Evolutionary conservation across 2,329 filamentous ascomycete genomes (phyloP), one percentile per base, ranked within the genome.

Genomic region (Chrysosphaeria jannelii): DNA sequence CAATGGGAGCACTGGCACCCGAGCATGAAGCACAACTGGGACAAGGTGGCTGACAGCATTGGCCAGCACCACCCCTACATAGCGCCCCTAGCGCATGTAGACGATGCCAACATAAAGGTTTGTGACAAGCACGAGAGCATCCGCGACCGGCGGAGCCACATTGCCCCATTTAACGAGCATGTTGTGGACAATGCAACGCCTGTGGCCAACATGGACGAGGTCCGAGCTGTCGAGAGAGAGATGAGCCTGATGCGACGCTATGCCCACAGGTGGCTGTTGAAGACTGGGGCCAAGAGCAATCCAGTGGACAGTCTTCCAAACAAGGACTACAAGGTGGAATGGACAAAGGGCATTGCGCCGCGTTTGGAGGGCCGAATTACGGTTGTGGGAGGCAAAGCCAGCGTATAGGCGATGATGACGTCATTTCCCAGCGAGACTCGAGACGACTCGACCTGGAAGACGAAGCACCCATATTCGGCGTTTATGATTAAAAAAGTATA

Each of bases 321-420:
- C 23, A 53, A 47, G 1, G 62, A 64, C 29, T 49, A 50, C 21
- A 55, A 63, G 23, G 62, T 69, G 15, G 55, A 67, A 31, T 89
- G 76, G 75, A 81, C 74, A 6, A 61, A 58, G 29, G 68, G 72
- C 2, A 79, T 89, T 39, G 61, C 67, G 26, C 78, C 78, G 1
- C 55, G 57, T 27, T 29, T 81, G 6, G 76, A 89, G 39, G 75
- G 74, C 1, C 57, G 76, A 22, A 88, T 89, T 20, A 40, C 38
- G 15, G 54, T 53, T 39, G 36, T 53, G 3, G 31, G 27, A n/a
- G 16, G 16, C 16, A 18, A 18, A 18, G 16, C n/a, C n/a, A n/a
- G n/a, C n/a, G n/a, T n/a, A n/a, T n/a, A n/a, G n/a, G n/a, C n/a
- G n/a, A n/a, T n/a, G n/a, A n/a, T n/a, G n/a, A n/a, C n/a, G n/a